Evolutionary conservation across 805 yeast genomes (phyloP).

Genomic region (Suhomyces vadensis): DNA sequence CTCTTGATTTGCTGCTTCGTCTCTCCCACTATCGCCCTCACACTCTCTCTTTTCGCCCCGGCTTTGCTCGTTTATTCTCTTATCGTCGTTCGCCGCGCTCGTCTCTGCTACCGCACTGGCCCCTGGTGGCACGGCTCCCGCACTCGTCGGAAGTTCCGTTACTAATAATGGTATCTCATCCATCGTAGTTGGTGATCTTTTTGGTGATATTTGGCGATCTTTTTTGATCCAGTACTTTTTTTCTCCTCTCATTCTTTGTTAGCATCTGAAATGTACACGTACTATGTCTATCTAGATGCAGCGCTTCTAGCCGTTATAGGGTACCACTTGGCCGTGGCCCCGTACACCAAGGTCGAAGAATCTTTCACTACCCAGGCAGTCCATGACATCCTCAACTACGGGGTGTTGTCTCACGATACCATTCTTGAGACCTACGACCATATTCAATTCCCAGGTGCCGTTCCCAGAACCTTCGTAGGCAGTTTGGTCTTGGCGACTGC

Average conservation of each 20-base stretch:
- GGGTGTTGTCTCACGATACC: constrained; percentile 36
- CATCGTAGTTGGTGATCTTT: constrained; percentile 11
- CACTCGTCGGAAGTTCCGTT: constrained; percentile 21
- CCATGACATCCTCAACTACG: constrained; percentile 74
- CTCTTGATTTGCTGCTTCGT: no score
- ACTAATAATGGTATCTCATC: constrained; percentile 40
- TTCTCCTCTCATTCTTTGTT: not conserved
- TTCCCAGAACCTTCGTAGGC: constrained; percentile 83
- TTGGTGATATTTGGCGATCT: not conserved
- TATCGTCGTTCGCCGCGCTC: not conserved
- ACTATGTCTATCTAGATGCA: constrained; percentile 20
- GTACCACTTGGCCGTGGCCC: constrained; percentile 58
- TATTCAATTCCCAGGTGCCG: constrained; percentile 78
- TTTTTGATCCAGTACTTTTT: not conserved
- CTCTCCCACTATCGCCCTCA: not conserved
- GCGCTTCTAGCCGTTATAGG: constrained; percentile 43
- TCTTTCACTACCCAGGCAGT: constrained; percentile 89
- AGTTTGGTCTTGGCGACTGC: constrained; percentile 54
- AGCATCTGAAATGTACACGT: constrained; percentile 17
- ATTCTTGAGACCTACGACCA: constrained; percentile 65
- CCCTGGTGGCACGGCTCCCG: not conserved
- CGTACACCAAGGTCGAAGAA: constrained; percentile 91
- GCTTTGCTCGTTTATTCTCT: not conserved
- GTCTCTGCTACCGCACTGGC: not conserved
- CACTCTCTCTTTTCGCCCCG: not conserved